Evolutionary conservation across 108 stramenopile species (phyloP).

Genomic region (Hondaea fermentalgiana): DNA sequence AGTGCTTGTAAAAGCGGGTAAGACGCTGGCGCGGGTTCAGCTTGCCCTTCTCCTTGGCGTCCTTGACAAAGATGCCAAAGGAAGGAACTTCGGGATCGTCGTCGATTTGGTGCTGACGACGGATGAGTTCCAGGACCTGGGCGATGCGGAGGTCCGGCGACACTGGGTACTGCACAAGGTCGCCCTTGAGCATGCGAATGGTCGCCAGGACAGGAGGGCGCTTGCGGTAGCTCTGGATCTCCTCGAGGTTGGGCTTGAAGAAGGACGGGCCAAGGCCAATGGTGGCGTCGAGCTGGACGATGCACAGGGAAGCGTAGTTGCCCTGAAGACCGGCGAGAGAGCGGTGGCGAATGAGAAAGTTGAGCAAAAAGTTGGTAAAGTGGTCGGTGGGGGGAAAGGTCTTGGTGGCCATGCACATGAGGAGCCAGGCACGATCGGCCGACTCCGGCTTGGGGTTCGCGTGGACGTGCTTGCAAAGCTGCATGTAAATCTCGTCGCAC

Average conservation of each 20-base stretch:
- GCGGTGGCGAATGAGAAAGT: neutral
- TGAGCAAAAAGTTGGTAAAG: neutral
- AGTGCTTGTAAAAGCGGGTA: neutral
- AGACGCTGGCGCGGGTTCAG: neutral
- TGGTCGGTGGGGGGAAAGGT: neutral
- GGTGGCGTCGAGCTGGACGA: constrained; percentile 19
- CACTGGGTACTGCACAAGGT: neutral
- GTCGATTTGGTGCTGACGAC: neutral
- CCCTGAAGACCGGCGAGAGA: neutral
- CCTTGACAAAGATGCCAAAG: constrained; percentile 1
- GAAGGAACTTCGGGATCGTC: neutral
- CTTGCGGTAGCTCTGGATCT: constrained; percentile 15
- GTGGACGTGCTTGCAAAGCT: constrained; percentile 1
- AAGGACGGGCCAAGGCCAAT: neutral
- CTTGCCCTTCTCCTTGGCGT: neutral
- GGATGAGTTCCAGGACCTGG: constrained; percentile 37
- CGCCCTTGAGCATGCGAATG: neutral
- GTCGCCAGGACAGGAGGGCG: constrained; percentile 7
- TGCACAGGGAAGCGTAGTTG: constrained; percentile 9
- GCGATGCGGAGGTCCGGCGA: constrained; percentile 35
- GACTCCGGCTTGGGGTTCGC: neutral
- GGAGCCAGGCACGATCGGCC: neutral
- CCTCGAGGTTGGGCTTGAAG: constrained; percentile 16
- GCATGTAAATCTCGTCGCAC: constrained; percentile 15
- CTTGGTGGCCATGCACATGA: neutral